phyloP scores from a whole-genome alignment of 2,329 filamentous ascomycete species.

The Teratosphaeriaceae sp. region DNA sequence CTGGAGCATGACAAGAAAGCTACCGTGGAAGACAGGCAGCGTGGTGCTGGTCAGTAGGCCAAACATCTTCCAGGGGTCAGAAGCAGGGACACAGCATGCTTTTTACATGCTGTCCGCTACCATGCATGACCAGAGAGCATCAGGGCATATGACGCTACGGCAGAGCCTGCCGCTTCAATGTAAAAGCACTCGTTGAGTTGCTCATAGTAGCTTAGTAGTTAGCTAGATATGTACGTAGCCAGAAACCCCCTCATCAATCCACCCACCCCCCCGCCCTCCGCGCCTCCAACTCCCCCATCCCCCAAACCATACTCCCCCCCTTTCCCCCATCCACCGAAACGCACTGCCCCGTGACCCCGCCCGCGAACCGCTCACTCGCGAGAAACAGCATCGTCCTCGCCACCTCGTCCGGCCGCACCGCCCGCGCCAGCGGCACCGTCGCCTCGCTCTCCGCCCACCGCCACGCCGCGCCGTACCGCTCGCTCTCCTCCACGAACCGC shows the following conservation, averaged over 20 bases:
- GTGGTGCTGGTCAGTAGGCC: too few species aligned
- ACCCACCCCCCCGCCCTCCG: neutral
- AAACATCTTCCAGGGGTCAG: too few species aligned
- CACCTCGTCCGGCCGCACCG: constrained; percentile 35
- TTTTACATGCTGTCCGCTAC: too few species aligned
- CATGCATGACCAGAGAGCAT: too few species aligned
- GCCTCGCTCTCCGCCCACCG: constrained; percentile 38
- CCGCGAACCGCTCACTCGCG: constrained; percentile 41
- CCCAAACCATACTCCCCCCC: constrained; percentile 26
- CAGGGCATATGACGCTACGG: too few species aligned
- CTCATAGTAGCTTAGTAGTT: too few species aligned
- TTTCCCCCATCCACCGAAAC: constrained; percentile 43
- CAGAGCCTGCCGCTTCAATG: too few species aligned
- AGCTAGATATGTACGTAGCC: neutral
- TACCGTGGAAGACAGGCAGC: too few species aligned
- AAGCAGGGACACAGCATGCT: too few species aligned
- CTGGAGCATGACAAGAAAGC: too few species aligned
- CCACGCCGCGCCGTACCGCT: constrained; percentile 31
- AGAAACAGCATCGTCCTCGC: constrained; percentile 40
- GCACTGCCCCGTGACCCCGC: constrained; percentile 39
- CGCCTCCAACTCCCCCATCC: constrained; percentile 8
- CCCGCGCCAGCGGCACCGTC: constrained; percentile 33
- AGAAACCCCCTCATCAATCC: neutral
- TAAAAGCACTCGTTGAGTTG: too few species aligned
- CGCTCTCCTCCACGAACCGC: constrained; percentile 37